Evolutionary conservation across 108 stramenopile genomes (phyloP).

Genomic region (Conticribra guillardii): DNA sequence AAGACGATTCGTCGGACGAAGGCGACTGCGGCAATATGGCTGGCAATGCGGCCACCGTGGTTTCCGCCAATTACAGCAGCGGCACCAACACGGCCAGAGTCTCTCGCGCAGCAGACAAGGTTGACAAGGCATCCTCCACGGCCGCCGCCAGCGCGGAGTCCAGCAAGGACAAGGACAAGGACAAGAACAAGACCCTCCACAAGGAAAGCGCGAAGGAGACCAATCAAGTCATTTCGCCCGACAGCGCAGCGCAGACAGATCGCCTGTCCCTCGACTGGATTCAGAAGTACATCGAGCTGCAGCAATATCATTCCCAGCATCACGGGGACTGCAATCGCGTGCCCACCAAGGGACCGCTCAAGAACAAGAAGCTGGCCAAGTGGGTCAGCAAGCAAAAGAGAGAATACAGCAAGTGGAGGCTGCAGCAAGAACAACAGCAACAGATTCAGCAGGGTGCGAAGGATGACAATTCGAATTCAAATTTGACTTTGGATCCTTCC

Average conservation of each 20-base stretch:
- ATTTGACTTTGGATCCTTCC: background rate
- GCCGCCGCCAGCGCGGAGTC: background rate
- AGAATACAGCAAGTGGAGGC: conserved; percentile 50
- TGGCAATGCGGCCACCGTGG: background rate
- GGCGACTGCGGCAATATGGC: background rate
- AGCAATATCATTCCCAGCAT: background rate
- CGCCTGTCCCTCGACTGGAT: background rate
- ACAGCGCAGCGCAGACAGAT: background rate
- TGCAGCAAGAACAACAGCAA: background rate
- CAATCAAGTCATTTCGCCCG: background rate
- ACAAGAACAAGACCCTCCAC: background rate
- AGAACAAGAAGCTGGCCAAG: conserved; percentile 47
- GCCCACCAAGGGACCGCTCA: background rate
- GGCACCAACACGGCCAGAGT: background rate
- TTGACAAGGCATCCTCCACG: background rate
- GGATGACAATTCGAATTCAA: background rate
- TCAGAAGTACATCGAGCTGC: background rate
- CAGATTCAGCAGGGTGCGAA: background rate
- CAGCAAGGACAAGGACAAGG: background rate
- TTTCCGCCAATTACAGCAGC: too few relatives aligned
- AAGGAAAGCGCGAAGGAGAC: background rate
- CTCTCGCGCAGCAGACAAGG: background rate
- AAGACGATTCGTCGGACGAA: background rate
- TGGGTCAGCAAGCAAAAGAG: conserved; percentile 62
- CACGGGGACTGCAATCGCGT: background rate